Evolutionary conservation across 2,329 filamentous ascomycete species (phyloP).

Genomic region (Trichoderma oligosporum): DNA sequence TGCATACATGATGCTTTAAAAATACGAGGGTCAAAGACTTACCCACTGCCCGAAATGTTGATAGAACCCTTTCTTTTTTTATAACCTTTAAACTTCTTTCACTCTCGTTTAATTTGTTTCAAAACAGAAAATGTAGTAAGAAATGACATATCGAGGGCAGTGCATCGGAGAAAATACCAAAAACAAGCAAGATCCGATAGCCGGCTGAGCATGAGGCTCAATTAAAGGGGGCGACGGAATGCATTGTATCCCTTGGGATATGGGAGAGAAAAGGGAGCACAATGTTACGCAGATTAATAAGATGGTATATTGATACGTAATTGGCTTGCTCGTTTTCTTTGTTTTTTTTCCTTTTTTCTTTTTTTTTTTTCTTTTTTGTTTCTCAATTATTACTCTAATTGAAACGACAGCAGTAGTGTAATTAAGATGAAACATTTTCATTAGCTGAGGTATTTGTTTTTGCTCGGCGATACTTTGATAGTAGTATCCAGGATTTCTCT

Average conservation of each 20-base stretch:
- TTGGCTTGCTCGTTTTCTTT: not conserved
- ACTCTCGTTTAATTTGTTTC: not conserved
- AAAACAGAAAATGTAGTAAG: too few relatives aligned
- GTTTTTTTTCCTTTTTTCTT: not conserved
- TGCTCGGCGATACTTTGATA: not conserved
- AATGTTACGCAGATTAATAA: not conserved
- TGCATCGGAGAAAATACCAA: not conserved
- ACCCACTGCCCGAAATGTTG: not conserved
- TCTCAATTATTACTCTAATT: too few relatives aligned
- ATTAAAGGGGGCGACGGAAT: not conserved
- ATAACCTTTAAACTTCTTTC: not conserved
- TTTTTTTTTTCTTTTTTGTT: not conserved
- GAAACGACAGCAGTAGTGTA: not conserved
- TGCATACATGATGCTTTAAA: too few relatives aligned
- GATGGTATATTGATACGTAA: not conserved
- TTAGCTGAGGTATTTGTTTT: not conserved
- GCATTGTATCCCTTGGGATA: too few relatives aligned
- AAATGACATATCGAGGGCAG: constrained; percentile 6
- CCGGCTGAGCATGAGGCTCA: not conserved
- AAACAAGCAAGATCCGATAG: not conserved
- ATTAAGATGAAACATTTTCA: not conserved
- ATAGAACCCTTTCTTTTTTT: not conserved
- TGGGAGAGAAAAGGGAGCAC: not conserved
- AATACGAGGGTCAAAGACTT: too few relatives aligned
- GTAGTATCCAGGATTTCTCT: not conserved